These are phyloP conservation scores for Speleostelium caveatum DNA, from an alignment of 78 protist species.

Conservation along the genomic window DNA sequence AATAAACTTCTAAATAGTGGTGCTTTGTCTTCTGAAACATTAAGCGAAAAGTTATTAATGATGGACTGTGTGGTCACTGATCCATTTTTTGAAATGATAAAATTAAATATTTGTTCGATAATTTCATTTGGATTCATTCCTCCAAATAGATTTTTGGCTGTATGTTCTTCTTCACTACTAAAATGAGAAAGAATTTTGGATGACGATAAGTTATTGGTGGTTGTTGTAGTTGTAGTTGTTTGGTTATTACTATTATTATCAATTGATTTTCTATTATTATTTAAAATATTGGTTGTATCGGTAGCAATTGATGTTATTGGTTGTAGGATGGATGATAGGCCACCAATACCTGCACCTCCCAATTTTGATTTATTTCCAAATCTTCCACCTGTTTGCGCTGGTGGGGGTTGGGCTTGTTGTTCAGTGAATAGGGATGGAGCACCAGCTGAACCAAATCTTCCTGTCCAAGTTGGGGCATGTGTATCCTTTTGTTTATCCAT, in stretches of 20 bases:
- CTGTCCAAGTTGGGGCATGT: constrained; percentile 79
- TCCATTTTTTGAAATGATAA: constrained; percentile 49
- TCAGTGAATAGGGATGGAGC: constrained; percentile 8
- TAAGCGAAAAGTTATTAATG: constrained; percentile 29
- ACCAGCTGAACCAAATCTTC: constrained; percentile 58
- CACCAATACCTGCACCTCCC: neutral
- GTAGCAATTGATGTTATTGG: neutral
- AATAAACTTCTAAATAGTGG: constrained; percentile 53
- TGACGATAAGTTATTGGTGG: constrained; percentile 1
- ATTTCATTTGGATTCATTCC: constrained; percentile 40
- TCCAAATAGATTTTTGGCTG: constrained; percentile 53
- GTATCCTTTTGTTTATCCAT: constrained; percentile 12
- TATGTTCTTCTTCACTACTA: constrained; percentile 21
- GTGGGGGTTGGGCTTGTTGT: neutral
- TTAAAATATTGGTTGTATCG: neutral
- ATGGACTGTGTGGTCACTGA: constrained; percentile 46
- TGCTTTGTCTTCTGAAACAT: constrained; percentile 45
- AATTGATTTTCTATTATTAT: neutral
- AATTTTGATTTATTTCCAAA: constrained; percentile 47
- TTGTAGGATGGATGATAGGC: neutral
- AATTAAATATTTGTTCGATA: constrained; percentile 40
- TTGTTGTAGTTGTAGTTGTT: constrained; percentile 9
- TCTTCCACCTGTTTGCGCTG: constrained; percentile 8
- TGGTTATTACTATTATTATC: neutral
- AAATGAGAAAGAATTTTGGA: constrained; percentile 33